Conservation (phyloP, 2,329 filamentous ascomycete genomes). For the Botrytis fragariae region DNA sequence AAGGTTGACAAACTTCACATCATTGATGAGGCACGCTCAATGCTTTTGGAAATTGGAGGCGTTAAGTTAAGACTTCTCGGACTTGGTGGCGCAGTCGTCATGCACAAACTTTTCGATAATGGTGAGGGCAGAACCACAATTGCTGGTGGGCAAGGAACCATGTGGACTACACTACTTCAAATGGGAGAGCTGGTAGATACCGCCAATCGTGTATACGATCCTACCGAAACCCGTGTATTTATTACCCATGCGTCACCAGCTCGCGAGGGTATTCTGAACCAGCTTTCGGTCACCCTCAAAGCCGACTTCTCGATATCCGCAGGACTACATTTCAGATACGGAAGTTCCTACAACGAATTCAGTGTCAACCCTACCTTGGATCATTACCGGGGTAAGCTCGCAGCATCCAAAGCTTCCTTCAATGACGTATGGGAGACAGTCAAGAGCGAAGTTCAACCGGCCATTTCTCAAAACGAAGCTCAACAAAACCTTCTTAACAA, state of each 20-base stretch:
- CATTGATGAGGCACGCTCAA: slow-evolving; percentile 95
- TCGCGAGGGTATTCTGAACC: slow-evolving; percentile 93
- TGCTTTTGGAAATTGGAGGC: slow-evolving; percentile 89
- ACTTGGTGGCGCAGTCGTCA: slow-evolving; percentile 92
- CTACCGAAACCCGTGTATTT: slow-evolving; percentile 94
- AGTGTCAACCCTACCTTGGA: slow-evolving; percentile 97
- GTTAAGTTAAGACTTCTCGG: slow-evolving; percentile 94
- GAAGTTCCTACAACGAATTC: slow-evolving; percentile 99
- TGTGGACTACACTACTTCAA: slow-evolving; percentile 98
- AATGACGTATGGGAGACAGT: slow-evolving; percentile 99
- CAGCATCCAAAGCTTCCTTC: slow-evolving; percentile 96
- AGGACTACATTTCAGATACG: slow-evolving; percentile 96
- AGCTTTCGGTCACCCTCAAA: slow-evolving; percentile 95
- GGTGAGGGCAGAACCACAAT: slow-evolving; percentile 97
- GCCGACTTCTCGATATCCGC: slow-evolving; percentile 98
- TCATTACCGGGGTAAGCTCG: slow-evolving; percentile 97
- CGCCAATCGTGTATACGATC: slow-evolving; percentile 96
- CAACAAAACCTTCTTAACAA: slow-evolving; percentile 91
- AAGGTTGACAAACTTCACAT: slow-evolving; percentile 97
- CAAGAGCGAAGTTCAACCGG: slow-evolving; percentile 90
- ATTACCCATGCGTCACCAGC: slow-evolving; percentile 96
- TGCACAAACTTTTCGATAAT: slow-evolving; percentile 99
- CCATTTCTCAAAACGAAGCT: slow-evolving; percentile 87
- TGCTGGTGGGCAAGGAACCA: slow-evolving; percentile 95
- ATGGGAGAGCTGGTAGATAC: slow-evolving; percentile 99